These are phyloP conservation scores for Diplodia corticola DNA, from an alignment of 2,329 filamentous ascomycete genomes.

Conservation along the genomic window DNA sequence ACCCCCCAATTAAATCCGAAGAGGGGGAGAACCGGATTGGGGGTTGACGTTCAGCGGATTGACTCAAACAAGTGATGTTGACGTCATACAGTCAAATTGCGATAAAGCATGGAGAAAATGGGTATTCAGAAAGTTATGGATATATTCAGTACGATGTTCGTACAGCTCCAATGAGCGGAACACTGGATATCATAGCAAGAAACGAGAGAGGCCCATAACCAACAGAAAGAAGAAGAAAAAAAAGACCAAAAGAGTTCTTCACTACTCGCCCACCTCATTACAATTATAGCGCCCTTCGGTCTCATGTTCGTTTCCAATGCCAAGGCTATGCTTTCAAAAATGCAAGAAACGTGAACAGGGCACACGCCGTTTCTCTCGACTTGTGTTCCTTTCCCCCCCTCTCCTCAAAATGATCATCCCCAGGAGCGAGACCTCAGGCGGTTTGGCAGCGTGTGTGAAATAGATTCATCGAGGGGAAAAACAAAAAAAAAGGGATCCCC, in stretches of 20 bases:
- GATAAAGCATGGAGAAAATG: too few species aligned
- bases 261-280: neutral
- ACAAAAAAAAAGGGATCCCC: neutral
- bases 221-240: neutral
- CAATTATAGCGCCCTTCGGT: neutral
- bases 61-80: too few species aligned
- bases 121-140: neutral
- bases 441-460: neutral
- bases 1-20: too few species aligned
- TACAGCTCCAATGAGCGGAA: neutral
- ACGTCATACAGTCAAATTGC: neutral
- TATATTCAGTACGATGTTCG: neutral
- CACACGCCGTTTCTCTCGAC: neutral
- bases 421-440: neutral
- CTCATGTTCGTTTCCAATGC: conserved; percentile 2
- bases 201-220: neutral
- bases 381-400: neutral
- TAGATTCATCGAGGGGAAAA: neutral
- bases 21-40: too few species aligned
- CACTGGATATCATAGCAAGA: conserved; percentile 8
- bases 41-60: too few species aligned
- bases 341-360: neutral
- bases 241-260: neutral
- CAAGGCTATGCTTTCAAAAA: conserved; percentile 7
- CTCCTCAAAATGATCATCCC: neutral